These are phyloP conservation scores for Malus hybrid DNA, from an alignment of 331 rosid genomes.

Conservation along the genomic window DNA sequence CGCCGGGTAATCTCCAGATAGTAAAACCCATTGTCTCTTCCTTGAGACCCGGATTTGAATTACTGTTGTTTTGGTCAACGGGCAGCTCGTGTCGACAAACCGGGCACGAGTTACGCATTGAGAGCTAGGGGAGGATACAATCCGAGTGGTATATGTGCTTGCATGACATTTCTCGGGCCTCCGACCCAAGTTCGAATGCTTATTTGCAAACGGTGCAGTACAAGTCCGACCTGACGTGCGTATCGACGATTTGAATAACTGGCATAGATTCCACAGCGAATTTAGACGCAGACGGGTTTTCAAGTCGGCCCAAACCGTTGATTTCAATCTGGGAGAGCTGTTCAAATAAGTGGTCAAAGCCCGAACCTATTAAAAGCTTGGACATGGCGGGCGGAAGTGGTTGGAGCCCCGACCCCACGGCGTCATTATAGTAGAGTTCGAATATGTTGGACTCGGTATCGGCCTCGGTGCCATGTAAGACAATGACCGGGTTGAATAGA, in stretches of 20 bases:
- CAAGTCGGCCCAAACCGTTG: constrained; percentile 62
- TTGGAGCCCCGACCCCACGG: constrained; percentile 66
- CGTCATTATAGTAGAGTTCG: constrained; percentile 70
- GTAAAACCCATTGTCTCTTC: constrained; percentile 73
- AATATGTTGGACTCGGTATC: constrained; percentile 41
- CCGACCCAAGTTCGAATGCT: constrained; percentile 60
- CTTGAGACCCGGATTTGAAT: constrained; percentile 8
- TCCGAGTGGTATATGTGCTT: constrained; percentile 83
- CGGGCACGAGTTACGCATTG: constrained; percentile 80
- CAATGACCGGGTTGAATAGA: constrained; percentile 74
- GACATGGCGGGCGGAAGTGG: constrained; percentile 68
- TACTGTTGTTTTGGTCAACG: constrained; percentile 42
- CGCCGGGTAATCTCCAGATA: constrained; percentile 89
- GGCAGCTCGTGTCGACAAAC: constrained; percentile 87
- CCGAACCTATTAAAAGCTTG: constrained; percentile 67
- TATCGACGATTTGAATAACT: constrained; percentile 44
- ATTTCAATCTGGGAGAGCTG: constrained; percentile 76
- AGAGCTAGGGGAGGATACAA: constrained; percentile 88
- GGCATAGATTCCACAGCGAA: constrained; percentile 83
- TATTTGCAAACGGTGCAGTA: constrained; percentile 89
- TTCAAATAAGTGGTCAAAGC: constrained; percentile 70
- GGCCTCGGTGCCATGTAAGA: constrained; percentile 47
- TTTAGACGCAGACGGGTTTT: constrained; percentile 80
- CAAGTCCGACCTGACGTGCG: constrained; percentile 43
- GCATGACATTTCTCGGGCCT: constrained; percentile 91